Evolutionary conservation across 179 eudicot genomes (phyloP).

Genomic region (Vitellaria paradoxa): DNA sequence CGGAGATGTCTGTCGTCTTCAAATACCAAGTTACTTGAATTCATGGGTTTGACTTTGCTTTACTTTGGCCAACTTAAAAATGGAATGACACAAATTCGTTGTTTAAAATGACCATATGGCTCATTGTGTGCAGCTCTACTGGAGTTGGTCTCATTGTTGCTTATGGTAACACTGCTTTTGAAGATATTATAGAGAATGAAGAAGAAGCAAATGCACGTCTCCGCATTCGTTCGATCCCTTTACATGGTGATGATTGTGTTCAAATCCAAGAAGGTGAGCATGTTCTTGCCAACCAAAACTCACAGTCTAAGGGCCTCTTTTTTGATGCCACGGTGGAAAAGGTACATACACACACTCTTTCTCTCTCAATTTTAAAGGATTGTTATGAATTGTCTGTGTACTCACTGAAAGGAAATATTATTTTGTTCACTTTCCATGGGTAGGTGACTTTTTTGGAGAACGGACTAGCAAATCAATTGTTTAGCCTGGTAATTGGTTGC

Average conservation of each 20-base stretch:
- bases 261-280: slow-evolving; percentile 42
- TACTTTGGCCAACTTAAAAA: background rate
- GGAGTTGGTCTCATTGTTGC: slow-evolving; percentile 37
- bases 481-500: slow-evolving; percentile 1
- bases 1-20: background rate
- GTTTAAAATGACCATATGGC: background rate
- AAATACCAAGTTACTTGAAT: background rate
- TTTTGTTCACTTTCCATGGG: background rate
- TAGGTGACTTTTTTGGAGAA: background rate
- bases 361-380: background rate
- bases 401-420: background rate
- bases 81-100: background rate
- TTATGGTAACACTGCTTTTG: slow-evolving; percentile 24
- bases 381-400: background rate
- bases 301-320: slow-evolving; percentile 29
- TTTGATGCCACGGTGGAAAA: slow-evolving; percentile 56
- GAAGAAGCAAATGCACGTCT: slow-evolving; percentile 38
- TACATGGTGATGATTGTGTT: slow-evolving; percentile 49
- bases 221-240: slow-evolving; percentile 51
- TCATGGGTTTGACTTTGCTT: background rate
- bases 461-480: background rate
- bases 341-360: slow-evolving; percentile 30
- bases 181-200: slow-evolving; percentile 31
- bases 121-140: slow-evolving; percentile 29
- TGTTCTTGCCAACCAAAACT: slow-evolving; percentile 45